Evolutionary conservation across 2,329 filamentous ascomycete genomes (phyloP), one percentile per base, ranked within the genome.

Genomic region (Pseudofabraea citricarpa): DNA sequence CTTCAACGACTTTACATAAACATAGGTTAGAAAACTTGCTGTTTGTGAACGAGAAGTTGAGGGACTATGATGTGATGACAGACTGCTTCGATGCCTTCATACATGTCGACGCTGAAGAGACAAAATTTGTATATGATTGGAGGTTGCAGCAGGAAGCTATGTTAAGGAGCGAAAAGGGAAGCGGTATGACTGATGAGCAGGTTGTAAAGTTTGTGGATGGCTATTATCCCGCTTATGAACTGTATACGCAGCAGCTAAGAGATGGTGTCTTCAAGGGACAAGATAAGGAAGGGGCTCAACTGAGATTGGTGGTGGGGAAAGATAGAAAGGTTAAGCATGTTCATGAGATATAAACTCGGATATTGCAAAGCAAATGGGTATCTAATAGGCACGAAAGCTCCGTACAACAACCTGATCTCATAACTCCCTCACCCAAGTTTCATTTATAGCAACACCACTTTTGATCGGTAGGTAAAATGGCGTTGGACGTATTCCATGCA

Each of bases 71-170:
- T 60, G 62, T 62, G n/a, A 57, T 83, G 47, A 83, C 77, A 4
- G 65, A 76, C 65, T 72, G 54, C 49, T 72, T 85, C 27, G 74
- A 83, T 54, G 77, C 79, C 18, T 73, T 85, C 51, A 72, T 86
- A 33, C 80, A 85, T 54, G 77, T 65, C 43, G 83, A 87, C 59
- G 81, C 83, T 1, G 68, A 78, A 50, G 68, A 85, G 51, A 68
- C 75, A 13, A 63, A 66, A 23, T 84, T 74, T 55, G 83, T 87
- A 21, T 87, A 87, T 53, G 70, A 73, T 41, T 87, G 83, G 83
- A 69, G 83, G 12, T 63, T 79, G 51, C 68, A 87, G 57, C 81
- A 85, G 58, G 83, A 87, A 59, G 68, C 70, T 32, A 71, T 66
- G 20, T 66, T 87, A 53, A 71, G 78, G 38, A 68, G 67, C 9